Conservation (phyloP, 495 filamentous ascomycete species). For the Articulospora tetracladia region DNA sequence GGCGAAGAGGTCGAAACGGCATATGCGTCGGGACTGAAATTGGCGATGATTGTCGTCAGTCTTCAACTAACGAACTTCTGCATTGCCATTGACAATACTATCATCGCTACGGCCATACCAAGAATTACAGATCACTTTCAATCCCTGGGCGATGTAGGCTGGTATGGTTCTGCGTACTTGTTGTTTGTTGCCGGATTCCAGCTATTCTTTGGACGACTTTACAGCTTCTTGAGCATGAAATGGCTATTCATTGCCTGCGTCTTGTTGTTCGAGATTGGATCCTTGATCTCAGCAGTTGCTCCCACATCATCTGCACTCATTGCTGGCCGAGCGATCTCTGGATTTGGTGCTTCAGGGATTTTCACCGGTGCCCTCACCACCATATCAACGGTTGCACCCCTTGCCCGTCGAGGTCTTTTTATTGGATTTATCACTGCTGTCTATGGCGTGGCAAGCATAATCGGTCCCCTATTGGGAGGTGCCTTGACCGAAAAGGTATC, state of each 20-base stretch:
- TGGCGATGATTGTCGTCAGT: constrained; percentile 41
- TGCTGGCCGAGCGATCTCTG: constrained; percentile 57
- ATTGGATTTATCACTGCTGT: constrained; percentile 75
- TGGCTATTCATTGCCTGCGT: constrained; percentile 43
- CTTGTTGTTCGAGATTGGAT: constrained; percentile 55
- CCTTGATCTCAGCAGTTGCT: constrained; percentile 55
- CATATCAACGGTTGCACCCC: constrained; percentile 46
- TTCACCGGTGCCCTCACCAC: constrained; percentile 34
- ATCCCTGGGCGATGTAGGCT: constrained; percentile 34
- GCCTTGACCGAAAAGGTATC: constrained; percentile 54
- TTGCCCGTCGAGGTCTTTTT: constrained; percentile 61
- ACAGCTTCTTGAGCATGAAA: constrained; percentile 35
- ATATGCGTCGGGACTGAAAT: constrained; percentile 40
- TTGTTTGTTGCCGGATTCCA: constrained; percentile 43
- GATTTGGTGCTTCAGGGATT: constrained; percentile 48
- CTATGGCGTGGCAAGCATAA: constrained; percentile 74
- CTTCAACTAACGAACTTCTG: constrained; percentile 51
- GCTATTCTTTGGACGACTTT: constrained; percentile 45
- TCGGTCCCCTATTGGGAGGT: constrained; percentile 58
- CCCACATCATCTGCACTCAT: constrained; percentile 56
- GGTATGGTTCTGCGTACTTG: constrained; percentile 46
- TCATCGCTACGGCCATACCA: constrained; percentile 53
- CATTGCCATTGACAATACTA: constrained; percentile 57
- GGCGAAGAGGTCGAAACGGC: not conserved
- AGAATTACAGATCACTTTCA: constrained; percentile 35